A percentile compares a stretch with the other conserved stretches of the same genome.
Evolutionary conservation across 1,284 basidiomycete species (phyloP).

Genomic region (Trichosporon asahii): DNA sequence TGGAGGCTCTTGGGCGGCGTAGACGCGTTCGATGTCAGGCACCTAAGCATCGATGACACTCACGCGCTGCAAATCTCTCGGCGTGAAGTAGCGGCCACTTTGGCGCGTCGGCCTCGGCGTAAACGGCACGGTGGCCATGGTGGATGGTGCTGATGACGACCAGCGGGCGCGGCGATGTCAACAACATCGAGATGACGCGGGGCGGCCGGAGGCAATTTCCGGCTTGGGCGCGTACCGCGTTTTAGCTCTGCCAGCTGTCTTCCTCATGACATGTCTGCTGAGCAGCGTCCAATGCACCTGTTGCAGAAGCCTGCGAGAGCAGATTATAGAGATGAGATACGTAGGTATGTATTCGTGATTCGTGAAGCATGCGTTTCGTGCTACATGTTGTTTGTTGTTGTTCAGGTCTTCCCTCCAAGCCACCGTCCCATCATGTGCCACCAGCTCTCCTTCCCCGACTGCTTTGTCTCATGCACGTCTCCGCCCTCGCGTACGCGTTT

Average conservation of each 20-base stretch:
- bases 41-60: background rate
- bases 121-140: constrained; percentile 7
- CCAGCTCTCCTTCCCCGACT: constrained; percentile 9
- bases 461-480: constrained; percentile 20
- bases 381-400: constrained; percentile 4
- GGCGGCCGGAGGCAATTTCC: constrained; percentile 1
- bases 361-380: background rate
- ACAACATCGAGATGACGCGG: background rate
- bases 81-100: constrained; percentile 3
- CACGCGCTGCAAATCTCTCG: constrained; percentile 5
- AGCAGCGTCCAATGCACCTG: background rate
- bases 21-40: background rate
- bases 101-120: constrained; percentile 7
- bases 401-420: constrained; percentile 24
- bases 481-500: constrained; percentile 54
- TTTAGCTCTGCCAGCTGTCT: background rate
- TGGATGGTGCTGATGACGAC: constrained; percentile 5
- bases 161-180: background rate
- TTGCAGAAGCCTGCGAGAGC: background rate
- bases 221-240: background rate
- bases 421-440: constrained; percentile 21
- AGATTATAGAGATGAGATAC: background rate
- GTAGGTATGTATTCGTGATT: background rate
- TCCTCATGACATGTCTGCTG: background rate
- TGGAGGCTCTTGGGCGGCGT: background rate